phyloP scores from a whole-genome alignment of 352 stramenopile genomes.

The Phytophthora uliginosa region DNA sequence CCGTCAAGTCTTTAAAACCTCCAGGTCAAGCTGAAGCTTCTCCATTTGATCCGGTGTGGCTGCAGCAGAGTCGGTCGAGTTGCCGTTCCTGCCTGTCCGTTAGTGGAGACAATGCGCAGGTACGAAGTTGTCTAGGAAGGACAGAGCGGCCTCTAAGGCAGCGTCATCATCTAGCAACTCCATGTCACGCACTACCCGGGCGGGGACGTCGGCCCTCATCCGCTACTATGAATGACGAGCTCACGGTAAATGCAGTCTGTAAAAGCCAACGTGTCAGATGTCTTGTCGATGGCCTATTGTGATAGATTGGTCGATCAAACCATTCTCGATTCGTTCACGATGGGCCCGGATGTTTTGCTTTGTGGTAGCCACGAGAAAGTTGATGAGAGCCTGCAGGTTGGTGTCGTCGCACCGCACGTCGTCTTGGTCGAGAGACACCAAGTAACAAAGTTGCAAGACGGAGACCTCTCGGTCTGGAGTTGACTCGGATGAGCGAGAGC shows the following conservation, averaged over 20 bases:
- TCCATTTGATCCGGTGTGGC: slow-evolving; percentile 28
- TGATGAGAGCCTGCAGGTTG: slow-evolving; percentile 17
- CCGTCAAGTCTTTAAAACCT: slow-evolving; percentile 13
- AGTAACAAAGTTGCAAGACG: slow-evolving; percentile 23
- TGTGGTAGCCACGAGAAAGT: slow-evolving; percentile 27
- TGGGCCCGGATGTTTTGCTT: slow-evolving; percentile 30
- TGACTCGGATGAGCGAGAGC: slow-evolving; percentile 27
- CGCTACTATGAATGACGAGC: slow-evolving; percentile 9
- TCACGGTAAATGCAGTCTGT: no score
- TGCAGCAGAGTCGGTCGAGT: not conserved
- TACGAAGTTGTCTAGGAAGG: slow-evolving; percentile 20
- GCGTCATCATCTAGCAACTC: slow-evolving; percentile 22
- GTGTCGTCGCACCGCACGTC: slow-evolving; percentile 4
- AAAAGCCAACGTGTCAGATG: not conserved
- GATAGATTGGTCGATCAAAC: slow-evolving; percentile 27
- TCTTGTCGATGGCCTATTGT: not conserved
- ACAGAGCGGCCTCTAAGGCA: slow-evolving; percentile 10
- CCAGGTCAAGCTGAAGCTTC: slow-evolving; percentile 44
- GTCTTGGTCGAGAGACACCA: slow-evolving; percentile 32
- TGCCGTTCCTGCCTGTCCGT: not conserved
- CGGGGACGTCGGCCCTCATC: slow-evolving; percentile 10
- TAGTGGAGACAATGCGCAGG: not conserved
- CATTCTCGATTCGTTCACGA: slow-evolving; percentile 32
- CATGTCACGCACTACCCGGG: slow-evolving; percentile 33
- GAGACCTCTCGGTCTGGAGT: slow-evolving; percentile 14